Evolutionary conservation across 306 rosid genomes (phyloP).

Genomic region (Cyclanthera cordifolia): DNA sequence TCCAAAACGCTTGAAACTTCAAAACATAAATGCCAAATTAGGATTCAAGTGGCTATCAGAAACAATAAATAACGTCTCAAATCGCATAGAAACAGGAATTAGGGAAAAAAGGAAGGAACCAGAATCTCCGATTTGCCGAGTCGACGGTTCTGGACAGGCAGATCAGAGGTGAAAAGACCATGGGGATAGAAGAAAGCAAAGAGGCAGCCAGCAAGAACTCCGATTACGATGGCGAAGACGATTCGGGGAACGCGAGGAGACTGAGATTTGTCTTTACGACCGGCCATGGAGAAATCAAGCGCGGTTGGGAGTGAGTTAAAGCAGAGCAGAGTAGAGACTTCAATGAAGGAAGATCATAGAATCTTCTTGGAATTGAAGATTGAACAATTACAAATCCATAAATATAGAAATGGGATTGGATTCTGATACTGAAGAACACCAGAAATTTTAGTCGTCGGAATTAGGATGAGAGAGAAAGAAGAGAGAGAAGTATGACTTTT

Average conservation of each 20-base stretch:
- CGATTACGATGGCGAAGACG: slow-evolving; percentile 32
- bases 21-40: neutral
- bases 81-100: neutral
- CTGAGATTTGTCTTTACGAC: slow-evolving; percentile 59
- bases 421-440: too few relatives aligned
- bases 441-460: neutral
- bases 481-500: neutral
- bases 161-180: slow-evolving; percentile 35
- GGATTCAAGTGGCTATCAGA: neutral
- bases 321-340: neutral
- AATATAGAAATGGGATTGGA: neutral
- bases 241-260: slow-evolving; percentile 40
- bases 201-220: slow-evolving; percentile 47
- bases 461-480: neutral
- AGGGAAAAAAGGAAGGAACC: slow-evolving; percentile 26
- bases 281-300: slow-evolving; percentile 36
- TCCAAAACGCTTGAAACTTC: neutral
- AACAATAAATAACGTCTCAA: neutral
- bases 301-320: neutral
- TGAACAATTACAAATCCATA: neutral
- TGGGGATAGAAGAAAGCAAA: slow-evolving; percentile 47
- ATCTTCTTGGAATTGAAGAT: neutral
- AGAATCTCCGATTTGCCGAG: slow-evolving; percentile 29
- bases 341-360: neutral
- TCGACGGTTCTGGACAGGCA: slow-evolving; percentile 22